These are phyloP conservation scores for Magnolia kwangsiensis DNA, from an alignment of 164 flowering plant species.

Conservation along the genomic window DNA sequence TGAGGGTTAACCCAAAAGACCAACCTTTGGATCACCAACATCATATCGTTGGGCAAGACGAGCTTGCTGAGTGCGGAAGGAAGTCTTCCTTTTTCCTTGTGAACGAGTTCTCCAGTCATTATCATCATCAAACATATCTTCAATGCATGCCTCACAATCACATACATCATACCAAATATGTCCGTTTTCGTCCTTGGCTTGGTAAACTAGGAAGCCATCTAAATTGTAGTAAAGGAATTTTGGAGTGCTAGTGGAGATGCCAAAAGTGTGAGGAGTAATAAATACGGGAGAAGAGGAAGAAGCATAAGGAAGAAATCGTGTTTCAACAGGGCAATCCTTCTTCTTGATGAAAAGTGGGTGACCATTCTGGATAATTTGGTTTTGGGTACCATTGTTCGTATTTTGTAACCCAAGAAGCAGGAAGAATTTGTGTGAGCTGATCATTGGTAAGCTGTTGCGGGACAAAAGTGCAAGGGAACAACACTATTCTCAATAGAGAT, in stretches of 20 bases:
- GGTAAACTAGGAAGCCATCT: background rate
- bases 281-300: background rate
- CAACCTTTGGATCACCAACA: background rate
- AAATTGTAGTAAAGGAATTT: background rate
- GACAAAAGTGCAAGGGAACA: background rate
- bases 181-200: background rate
- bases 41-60: background rate
- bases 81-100: background rate
- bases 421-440: background rate
- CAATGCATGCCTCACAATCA: background rate
- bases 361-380: background rate
- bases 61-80: background rate
- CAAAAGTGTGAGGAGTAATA: background rate
- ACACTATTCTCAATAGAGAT: too few species aligned
- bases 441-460: background rate
- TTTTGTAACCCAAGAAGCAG: background rate
- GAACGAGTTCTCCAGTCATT: background rate
- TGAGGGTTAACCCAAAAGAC: background rate
- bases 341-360: background rate
- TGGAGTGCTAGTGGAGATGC: background rate
- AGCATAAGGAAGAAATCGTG: background rate
- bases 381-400: too few species aligned
- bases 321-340: background rate
- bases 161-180: background rate
- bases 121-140: background rate